Percentiles rank a stretch among this genome's conserved stretches.
Evolutionary conservation across 2,329 filamentous ascomycete species (phyloP).

Genomic region (Botrytis byssoidea): DNA sequence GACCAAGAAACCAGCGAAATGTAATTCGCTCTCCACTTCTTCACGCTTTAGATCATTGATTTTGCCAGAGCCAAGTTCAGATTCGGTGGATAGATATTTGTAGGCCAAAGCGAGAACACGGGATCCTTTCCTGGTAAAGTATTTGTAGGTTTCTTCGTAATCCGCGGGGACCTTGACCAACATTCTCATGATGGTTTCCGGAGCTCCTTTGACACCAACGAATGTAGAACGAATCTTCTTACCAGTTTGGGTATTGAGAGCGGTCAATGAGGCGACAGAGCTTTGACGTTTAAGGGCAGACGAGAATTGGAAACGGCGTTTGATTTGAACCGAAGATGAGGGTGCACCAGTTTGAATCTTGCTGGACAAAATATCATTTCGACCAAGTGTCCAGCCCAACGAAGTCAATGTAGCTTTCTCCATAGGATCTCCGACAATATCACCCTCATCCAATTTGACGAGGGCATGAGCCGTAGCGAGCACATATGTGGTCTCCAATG

Average conservation of each 20-base stretch:
- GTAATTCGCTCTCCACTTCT: slow-evolving; percentile 78
- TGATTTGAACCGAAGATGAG: slow-evolving; percentile 83
- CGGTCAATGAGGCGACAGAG: slow-evolving; percentile 80
- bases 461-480: slow-evolving; percentile 93
- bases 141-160: slow-evolving; percentile 98
- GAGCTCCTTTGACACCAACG: slow-evolving; percentile 92
- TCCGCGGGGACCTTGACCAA: slow-evolving; percentile 75
- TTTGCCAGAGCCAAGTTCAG: slow-evolving; percentile 76
- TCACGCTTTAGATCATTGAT: slow-evolving; percentile 96
- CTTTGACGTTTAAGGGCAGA: slow-evolving; percentile 95
- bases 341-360: slow-evolving; percentile 55
- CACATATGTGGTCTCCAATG: slow-evolving; percentile 83
- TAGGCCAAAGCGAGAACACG: slow-evolving; percentile 92
- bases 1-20: slow-evolving; percentile 93
- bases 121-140: slow-evolving; percentile 93
- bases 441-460: slow-evolving; percentile 94
- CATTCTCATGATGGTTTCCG: slow-evolving; percentile 96
- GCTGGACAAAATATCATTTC: slow-evolving; percentile 78
- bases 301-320: slow-evolving; percentile 96
- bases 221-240: slow-evolving; percentile 83
- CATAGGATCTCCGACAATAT: slow-evolving; percentile 98
- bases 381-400: slow-evolving; percentile 89
- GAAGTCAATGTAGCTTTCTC: slow-evolving; percentile 91
- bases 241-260: slow-evolving; percentile 67
- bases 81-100: slow-evolving; percentile 81